These are phyloP conservation scores for Gnaphalium uliginosum DNA, from an alignment of 129 eudicot genomes.

Conservation along the genomic window DNA sequence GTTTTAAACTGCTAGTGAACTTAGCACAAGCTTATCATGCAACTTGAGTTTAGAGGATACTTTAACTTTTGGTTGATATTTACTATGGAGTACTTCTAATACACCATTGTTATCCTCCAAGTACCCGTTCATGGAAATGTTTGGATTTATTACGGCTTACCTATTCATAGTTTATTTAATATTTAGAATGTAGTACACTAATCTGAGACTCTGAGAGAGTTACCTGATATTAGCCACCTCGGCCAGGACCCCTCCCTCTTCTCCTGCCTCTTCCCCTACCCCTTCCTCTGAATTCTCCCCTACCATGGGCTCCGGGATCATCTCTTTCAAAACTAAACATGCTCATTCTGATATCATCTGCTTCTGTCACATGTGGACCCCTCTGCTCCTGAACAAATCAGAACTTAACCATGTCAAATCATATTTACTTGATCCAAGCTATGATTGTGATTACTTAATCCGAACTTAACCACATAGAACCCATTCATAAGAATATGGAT, in stretches of 20 bases:
- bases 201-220: background rate
- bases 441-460: conserved; percentile 5
- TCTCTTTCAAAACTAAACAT: conserved; percentile 77
- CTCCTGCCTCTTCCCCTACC: conserved; percentile 67
- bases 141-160: background rate
- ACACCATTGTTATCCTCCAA: background rate
- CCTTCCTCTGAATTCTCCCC: conserved; percentile 56
- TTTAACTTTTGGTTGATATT: background rate
- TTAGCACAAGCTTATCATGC: background rate
- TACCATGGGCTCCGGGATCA: conserved; percentile 36
- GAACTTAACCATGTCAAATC: conserved; percentile 11
- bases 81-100: background rate
- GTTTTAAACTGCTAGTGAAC: no score
- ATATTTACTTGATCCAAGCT: background rate
- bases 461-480: background rate
- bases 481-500: background rate
- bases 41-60: background rate
- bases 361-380: conserved; percentile 46
- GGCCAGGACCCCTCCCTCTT: conserved; percentile 56
- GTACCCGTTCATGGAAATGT: background rate
- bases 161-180: background rate
- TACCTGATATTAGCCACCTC: conserved; percentile 34
- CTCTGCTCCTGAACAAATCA: conserved; percentile 49
- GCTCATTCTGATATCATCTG: conserved; percentile 67
- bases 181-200: background rate